Conservation (phyloP, 2,329 filamentous ascomycete species). For the Neonectria magnoliae region DNA sequence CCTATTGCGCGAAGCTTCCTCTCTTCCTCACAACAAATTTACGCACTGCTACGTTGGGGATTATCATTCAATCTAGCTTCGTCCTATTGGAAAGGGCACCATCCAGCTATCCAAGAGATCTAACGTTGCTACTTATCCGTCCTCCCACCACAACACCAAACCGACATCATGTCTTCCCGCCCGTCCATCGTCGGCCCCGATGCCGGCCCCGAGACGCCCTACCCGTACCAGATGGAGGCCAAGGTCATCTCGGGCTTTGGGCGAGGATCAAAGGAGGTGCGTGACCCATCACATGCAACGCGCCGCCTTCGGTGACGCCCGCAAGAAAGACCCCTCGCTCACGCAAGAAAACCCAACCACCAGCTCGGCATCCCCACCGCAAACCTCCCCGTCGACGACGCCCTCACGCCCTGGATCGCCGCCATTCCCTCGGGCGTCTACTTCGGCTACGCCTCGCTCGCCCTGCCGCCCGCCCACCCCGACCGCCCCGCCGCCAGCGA, state of each 20-base stretch:
- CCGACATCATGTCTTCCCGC: constrained; percentile 54
- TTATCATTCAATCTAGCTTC: not conserved
- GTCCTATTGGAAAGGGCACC: not conserved
- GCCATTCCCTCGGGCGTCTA: constrained; percentile 83
- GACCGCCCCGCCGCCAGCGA: constrained; percentile 45
- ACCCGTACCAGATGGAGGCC: constrained; percentile 84
- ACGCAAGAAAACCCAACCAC: constrained; percentile 10
- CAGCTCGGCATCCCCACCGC: constrained; percentile 96
- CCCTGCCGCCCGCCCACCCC: constrained; percentile 62
- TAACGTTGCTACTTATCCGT: not conserved
- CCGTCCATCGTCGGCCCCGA: constrained; percentile 79
- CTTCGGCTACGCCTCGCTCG: constrained; percentile 88
- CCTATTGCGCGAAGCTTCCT: not conserved
- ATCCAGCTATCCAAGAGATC: not conserved
- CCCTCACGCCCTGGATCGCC: constrained; percentile 68
- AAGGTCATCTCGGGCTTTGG: constrained; percentile 94
- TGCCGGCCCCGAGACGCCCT: constrained; percentile 78
- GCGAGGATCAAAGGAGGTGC: constrained; percentile 88
- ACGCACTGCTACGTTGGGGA: not conserved
- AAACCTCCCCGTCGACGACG: constrained; percentile 81
- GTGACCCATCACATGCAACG: not conserved
- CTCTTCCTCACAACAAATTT: not conserved
- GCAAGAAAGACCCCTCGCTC: not conserved
- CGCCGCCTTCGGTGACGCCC: not conserved
- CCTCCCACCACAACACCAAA: not conserved